phyloP scores from a whole-genome alignment of 495 filamentous ascomycete genomes.

The Parathielavia appendiculata region DNA sequence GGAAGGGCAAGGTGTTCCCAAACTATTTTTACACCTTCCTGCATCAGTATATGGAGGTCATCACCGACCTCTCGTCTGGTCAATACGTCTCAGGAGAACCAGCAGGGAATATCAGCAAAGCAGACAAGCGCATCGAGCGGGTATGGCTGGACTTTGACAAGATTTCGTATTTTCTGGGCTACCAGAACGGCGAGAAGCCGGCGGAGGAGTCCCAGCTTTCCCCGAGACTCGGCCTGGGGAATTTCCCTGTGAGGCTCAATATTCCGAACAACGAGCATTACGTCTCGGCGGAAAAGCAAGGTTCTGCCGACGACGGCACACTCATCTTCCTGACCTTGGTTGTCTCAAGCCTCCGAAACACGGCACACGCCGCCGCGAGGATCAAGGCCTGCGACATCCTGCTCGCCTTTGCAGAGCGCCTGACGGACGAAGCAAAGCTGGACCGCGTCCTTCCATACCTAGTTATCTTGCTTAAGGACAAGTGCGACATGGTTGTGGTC shows the following conservation, averaged over 20 bases:
- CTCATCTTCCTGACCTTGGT: constrained; percentile 87
- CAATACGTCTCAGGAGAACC: constrained; percentile 57
- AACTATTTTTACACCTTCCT: constrained; percentile 96
- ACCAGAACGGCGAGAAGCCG: constrained; percentile 45
- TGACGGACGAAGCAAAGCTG: constrained; percentile 95
- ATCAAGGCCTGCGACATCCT: constrained; percentile 90
- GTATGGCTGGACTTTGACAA: constrained; percentile 96
- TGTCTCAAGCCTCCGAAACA: constrained; percentile 81
- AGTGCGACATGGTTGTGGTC: constrained; percentile 73
- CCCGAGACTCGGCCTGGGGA: constrained; percentile 45
- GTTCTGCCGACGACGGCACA: constrained; percentile 75
- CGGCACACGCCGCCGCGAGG: constrained; percentile 77
- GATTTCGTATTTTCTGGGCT: constrained; percentile 87
- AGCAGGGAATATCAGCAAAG: constrained; percentile 64
- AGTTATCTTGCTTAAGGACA: constrained; percentile 73
- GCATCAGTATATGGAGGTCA: constrained; percentile 92
- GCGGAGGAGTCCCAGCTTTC: constrained; percentile 31
- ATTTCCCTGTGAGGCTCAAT: constrained; percentile 76
- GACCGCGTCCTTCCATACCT: constrained; percentile 91
- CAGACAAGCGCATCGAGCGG: constrained; percentile 89
- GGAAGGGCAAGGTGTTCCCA: constrained; percentile 86
- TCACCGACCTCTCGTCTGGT: constrained; percentile 88
- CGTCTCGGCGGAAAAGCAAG: constrained; percentile 41
- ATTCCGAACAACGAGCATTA: constrained; percentile 77
- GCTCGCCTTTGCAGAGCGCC: constrained; percentile 81